Evolutionary conservation across 2,329 filamentous ascomycete genomes (phyloP).

Genomic region (Ophiostoma pallidulum): DNA sequence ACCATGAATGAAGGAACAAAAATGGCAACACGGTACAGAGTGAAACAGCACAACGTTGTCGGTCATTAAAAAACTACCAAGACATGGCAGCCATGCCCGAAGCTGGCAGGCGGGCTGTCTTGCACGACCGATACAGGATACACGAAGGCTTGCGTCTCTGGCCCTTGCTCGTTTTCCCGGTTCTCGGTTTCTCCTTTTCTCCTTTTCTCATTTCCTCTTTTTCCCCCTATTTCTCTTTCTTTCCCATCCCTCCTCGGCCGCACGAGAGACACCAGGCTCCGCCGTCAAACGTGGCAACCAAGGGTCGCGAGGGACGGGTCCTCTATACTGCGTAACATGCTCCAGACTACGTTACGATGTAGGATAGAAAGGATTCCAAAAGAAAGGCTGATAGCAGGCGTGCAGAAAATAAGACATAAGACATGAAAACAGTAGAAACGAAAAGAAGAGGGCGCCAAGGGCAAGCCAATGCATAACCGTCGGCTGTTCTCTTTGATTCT

Average conservation of each 20-base stretch:
- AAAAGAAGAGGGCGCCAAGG: neutral
- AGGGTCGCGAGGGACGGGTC: neutral
- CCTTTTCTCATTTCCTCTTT: neutral
- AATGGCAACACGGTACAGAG: too few species aligned
- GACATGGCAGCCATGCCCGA: too few species aligned
- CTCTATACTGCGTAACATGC: too few species aligned
- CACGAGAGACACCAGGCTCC: too few species aligned
- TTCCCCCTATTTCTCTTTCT: neutral
- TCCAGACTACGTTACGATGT: neutral
- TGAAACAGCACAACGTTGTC: too few species aligned
- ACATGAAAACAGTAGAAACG: neutral
- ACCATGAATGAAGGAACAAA: too few species aligned
- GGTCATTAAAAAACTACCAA: too few species aligned
- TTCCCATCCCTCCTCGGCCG: neutral
- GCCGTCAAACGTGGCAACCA: conserved; percentile 1
- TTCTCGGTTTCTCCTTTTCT: neutral
- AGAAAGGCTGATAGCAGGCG: neutral
- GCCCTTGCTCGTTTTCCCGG: neutral
- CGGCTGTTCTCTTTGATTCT: too few species aligned
- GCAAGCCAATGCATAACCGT: too few species aligned
- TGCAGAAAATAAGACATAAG: neutral
- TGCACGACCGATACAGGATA: too few species aligned
- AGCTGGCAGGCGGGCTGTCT: too few species aligned
- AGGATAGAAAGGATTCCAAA: neutral
- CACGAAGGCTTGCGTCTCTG: too few species aligned